Base-by-base conservation (phyloP, 805 yeast species). In the Kazachstania taianensis region DNA sequence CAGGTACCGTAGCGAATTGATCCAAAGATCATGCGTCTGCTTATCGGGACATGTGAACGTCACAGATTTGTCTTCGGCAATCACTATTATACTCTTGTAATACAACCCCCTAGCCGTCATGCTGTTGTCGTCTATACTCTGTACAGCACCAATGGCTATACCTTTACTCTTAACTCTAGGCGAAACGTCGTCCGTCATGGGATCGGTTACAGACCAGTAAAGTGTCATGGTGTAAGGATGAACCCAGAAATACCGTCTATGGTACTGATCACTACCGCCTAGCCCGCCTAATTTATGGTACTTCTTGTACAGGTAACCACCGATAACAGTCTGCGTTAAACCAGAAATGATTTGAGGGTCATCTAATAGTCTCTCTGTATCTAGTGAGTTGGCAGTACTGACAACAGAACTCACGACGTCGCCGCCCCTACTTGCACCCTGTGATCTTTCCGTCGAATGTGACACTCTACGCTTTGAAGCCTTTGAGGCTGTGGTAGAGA, bases 231-330 rank as follows among this genome's bases (percentile, higher is more conserved):
- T 80, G 58, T 87, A 87, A 3, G 98, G 97, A 59, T 89, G 94
- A 30, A 92, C 74, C 97, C 97, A 92, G 69, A 89, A 89, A 62
- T 75, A 89, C 45, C 96, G 71, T 52, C 81, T 92, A 53, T 89
- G 98, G 41, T 96, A 72, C 28, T 73, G 72, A 34, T 85, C 92
- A 6, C 68, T 59, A 28, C 83, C 77, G 26, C 84, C 78, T 33
- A 83, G 65, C 12, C 86, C 80, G 1, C 87, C 87, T 36, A 81
- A 60, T 41, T 76, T 75, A 40, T 92, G 75, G 55, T 79, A 83
- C 55, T 87, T 87, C 59, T 89, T 89, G 71, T 70, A 78, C 39
- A 87, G 64, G 45, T 76, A 83, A 54, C 89, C 97, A 35, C 98
- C 98, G 57, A 87, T 81, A 30, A 89, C 86, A 4, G 92, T 82